A percentile compares a stretch with the other conserved stretches of the same genome.
phyloP scores from a whole-genome alignment of 2,329 filamentous ascomycete genomes.

The Verticillium tricorpus region DNA sequence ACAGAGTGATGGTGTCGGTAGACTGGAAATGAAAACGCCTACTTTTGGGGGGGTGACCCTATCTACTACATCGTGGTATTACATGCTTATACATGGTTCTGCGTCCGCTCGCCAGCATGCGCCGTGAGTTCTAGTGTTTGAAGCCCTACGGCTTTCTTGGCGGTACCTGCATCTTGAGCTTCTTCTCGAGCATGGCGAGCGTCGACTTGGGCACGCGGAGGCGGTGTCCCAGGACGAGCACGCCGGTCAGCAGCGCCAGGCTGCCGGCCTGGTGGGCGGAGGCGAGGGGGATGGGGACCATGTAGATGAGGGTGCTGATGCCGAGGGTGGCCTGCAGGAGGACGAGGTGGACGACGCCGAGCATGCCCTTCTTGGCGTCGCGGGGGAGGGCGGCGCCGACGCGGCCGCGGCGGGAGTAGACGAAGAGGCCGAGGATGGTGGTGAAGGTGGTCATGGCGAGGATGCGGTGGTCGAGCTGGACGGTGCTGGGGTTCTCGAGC shows the following conservation, averaged over 20 bases:
- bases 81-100: neutral
- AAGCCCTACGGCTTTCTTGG: neutral
- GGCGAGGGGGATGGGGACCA: conserved; percentile 84
- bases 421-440: conserved; percentile 71
- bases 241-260: conserved; percentile 77
- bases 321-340: conserved; percentile 79
- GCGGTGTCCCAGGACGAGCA: conserved; percentile 72
- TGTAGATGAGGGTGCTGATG: conserved; percentile 87
- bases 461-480: conserved; percentile 93
- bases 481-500: conserved; percentile 92
- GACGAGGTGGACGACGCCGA: conserved; percentile 79
- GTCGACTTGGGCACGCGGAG: conserved; percentile 68
- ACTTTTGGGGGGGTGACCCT: neutral
- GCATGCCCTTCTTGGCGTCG: conserved; percentile 62
- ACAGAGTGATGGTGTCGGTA: conserved; percentile 2
- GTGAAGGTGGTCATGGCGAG: conserved; percentile 86
- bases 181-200: conserved; percentile 53
- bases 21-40: neutral
- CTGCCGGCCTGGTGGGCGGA: conserved; percentile 91
- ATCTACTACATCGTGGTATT: neutral
- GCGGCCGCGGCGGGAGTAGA: conserved; percentile 68
- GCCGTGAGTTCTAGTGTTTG: neutral
- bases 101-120: neutral
- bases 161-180: conserved; percentile 22
- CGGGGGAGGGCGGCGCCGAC: conserved; percentile 55